Base-by-base conservation (phyloP, 441 rosid genomes). In the Dalechampia spathulata region DNA sequence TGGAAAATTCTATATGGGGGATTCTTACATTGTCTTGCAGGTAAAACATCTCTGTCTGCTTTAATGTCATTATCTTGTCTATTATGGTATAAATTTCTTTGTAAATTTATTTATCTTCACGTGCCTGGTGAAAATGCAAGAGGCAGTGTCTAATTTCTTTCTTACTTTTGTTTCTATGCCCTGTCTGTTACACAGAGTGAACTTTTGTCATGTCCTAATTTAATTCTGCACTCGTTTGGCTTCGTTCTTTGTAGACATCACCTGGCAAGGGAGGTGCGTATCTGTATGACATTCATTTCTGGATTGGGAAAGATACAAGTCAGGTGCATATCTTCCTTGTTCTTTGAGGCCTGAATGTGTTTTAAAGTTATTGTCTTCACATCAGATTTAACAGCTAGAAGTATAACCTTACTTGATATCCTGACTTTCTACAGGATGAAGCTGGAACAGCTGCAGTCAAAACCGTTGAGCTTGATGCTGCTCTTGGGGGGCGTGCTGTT, bases 361-460 rank as follows among this genome's bases (percentile, higher is more conserved):
- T 52, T 15, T 45, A 8, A n/a, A 37, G 45, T 16, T 56, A 14
- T 43, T 55, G 3, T 51, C 45, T 39, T 26, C 16, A 10, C 26
- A 11, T 47, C 17, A 11, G 48, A 43, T 8, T 42, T 49, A 19
- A 20, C 39, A 49, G 20, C 40, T 50, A 21, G 37, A 45, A 34
- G 39, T 66, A 51, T 51, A 42, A 10, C 42, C 42, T 48, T 14
- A 43, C 47, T 48, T 61, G 50, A 21, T 47, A n/a, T 49, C 16
- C 20, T 42, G 22, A 45, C 32, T 43, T 32, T 42, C 22, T 40
- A 42, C 62, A 94, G 98, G 99, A 94, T 79, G 99, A 90, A 75
- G 79, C 98, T 64, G 98, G 99, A 75, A 84, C 98, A 20, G 96
- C 96, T 49, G 99, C 99, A 60, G 80, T 90, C 60, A 94, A 94